These are phyloP conservation scores for Maudiozyma serrabonitensis DNA, from an alignment of 805 yeast genomes.

Conservation along the genomic window DNA sequence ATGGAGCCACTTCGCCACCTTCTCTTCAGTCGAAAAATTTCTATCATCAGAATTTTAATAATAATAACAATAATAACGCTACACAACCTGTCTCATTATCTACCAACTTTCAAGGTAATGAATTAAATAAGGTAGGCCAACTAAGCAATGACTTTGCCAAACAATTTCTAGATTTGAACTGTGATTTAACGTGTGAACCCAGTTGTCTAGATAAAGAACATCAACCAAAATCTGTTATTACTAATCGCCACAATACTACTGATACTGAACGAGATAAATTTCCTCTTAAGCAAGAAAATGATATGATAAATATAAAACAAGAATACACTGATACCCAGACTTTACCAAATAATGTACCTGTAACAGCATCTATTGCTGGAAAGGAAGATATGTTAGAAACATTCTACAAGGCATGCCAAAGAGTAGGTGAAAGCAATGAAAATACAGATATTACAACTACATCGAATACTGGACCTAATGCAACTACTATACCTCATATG, in stretches of 20 bases:
- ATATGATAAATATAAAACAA: too few relatives aligned
- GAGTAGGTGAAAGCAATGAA: conserved; percentile 1
- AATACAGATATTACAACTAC: neutral
- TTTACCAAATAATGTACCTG: neutral
- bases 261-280: too few relatives aligned
- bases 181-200: conserved; percentile 23
- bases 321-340: too few relatives aligned
- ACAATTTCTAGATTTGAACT: conserved; percentile 8
- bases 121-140: too few relatives aligned
- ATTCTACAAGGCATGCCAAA: conserved; percentile 27
- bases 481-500: neutral
- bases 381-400: conserved; percentile 26
- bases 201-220: conserved; percentile 2
- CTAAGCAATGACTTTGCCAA: neutral
- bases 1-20: neutral
- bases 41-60: neutral
- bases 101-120: neutral
- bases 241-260: neutral
- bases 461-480: neutral
- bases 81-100: neutral
- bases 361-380: neutral
- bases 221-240: neutral
- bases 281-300: too few relatives aligned
- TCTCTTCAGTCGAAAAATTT: neutral
- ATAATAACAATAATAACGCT: neutral